Percentiles rank a stretch among this genome's conserved stretches.
Evolutionary conservation across 78 protist species (phyloP).

Genomic region (Dictyostelium citrinum): DNA sequence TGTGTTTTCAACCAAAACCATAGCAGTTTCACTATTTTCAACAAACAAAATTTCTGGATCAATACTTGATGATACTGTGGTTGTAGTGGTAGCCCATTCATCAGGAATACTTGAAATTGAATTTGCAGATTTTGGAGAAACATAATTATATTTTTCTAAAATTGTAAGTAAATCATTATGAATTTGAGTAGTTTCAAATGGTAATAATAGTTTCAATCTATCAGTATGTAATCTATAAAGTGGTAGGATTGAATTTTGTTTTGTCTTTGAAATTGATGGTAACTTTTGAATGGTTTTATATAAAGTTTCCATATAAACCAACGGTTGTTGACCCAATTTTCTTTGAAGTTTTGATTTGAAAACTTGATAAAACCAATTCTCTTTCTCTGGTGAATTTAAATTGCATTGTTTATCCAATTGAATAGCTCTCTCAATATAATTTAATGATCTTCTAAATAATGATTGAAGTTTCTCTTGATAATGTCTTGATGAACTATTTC

Average conservation of each 20-base stretch:
- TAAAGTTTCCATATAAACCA: background rate
- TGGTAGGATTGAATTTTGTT: slow-evolving; percentile 1
- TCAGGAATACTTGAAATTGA: background rate
- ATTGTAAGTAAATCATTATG: background rate
- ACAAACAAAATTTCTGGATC: background rate
- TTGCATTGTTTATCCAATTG: background rate
- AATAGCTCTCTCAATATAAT: background rate
- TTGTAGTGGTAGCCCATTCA: background rate
- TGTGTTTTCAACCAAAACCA: background rate
- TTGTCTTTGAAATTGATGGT: background rate
- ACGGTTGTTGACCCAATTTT: background rate
- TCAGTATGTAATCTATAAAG: slow-evolving; percentile 43
- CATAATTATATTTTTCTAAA: slow-evolving; percentile 39
- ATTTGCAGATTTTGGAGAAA: background rate
- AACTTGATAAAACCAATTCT: background rate
- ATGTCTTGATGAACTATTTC: background rate
- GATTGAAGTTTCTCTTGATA: background rate
- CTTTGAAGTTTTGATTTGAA: background rate
- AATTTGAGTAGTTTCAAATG: background rate
- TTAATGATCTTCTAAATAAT: slow-evolving; percentile 6
- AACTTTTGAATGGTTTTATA: background rate
- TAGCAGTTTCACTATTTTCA: background rate
- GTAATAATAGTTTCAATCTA: slow-evolving; percentile 35
- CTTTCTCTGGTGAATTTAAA: background rate
- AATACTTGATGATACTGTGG: background rate